Conservation (phyloP, 2,329 filamentous ascomycete species). For the Colletotrichum tanaceti region DNA sequence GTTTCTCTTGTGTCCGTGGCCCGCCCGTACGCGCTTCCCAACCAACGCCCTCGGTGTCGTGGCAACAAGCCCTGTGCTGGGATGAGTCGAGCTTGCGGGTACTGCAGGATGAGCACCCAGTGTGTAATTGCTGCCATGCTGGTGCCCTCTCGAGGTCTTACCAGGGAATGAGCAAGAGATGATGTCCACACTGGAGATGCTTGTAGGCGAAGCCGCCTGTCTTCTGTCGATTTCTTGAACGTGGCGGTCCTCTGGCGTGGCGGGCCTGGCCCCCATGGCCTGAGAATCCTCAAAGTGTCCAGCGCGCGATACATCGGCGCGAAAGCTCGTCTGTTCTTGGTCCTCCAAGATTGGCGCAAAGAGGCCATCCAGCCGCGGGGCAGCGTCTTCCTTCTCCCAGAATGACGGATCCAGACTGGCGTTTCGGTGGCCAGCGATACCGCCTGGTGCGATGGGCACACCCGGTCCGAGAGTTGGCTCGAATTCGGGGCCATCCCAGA, state of each 20-base stretch:
- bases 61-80: constrained; percentile 63
- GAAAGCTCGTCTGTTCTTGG: constrained; percentile 54
- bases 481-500: constrained; percentile 83
- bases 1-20: constrained; percentile 79
- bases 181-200: constrained; percentile 69
- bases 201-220: constrained; percentile 63
- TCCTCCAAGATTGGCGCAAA: constrained; percentile 46
- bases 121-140: constrained; percentile 53
- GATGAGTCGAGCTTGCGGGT: constrained; percentile 61
- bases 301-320: constrained; percentile 59
- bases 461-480: constrained; percentile 71
- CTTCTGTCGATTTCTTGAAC: constrained; percentile 48
- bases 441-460: constrained; percentile 79
- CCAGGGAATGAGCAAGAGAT: constrained; percentile 73
- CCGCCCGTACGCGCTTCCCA: constrained; percentile 69
- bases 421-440: constrained; percentile 72
- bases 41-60: constrained; percentile 68
- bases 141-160: constrained; percentile 56
- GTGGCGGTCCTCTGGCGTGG: constrained; percentile 57
- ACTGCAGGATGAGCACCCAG: constrained; percentile 66
- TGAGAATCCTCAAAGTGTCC: constrained; percentile 61
- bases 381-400: constrained; percentile 60
- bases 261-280: constrained; percentile 57
- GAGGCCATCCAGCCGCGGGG: constrained; percentile 58
- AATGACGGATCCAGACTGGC: constrained; percentile 65